phyloP scores from a whole-genome alignment of 768 basidiomycete genomes.

The Phaeolepiota aurea region DNA sequence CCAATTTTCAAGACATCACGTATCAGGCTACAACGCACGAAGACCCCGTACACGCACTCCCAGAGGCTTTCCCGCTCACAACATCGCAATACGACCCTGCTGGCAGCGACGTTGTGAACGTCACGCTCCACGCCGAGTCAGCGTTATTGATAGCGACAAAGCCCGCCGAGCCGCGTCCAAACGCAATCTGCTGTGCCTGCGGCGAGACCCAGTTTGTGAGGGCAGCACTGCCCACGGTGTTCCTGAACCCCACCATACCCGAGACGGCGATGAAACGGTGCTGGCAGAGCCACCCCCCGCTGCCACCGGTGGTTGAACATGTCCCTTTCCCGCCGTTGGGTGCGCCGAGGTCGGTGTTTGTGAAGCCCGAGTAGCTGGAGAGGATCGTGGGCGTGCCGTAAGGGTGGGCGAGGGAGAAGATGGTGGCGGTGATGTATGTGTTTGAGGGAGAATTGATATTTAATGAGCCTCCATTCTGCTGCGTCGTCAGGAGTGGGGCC shows the following conservation, averaged over 20 bases:
- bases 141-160: constrained; percentile 65
- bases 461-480: constrained; percentile 42
- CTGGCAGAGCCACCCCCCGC: constrained; percentile 61
- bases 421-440: constrained; percentile 47
- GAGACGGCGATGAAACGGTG: constrained; percentile 50
- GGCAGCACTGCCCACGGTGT: constrained; percentile 42
- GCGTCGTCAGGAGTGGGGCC: not conserved
- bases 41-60: constrained; percentile 39
- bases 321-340: constrained; percentile 53
- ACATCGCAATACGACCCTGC: constrained; percentile 61
- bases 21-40: constrained; percentile 40
- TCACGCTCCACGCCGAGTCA: constrained; percentile 44
- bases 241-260: constrained; percentile 61
- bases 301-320: constrained; percentile 40
- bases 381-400: constrained; percentile 61
- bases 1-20: not conserved
- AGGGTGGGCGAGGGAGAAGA: constrained; percentile 60
- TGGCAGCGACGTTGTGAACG: constrained; percentile 50
- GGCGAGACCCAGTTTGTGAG: constrained; percentile 54
- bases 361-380: constrained; percentile 45
- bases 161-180: constrained; percentile 49
- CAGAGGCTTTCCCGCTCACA: constrained; percentile 33
- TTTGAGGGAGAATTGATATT: constrained; percentile 58
- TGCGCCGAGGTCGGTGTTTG: constrained; percentile 43
- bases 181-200: constrained; percentile 53